Evolutionary conservation across 2,329 filamentous ascomycete genomes (phyloP).

Genomic region (Colletotrichum phormii): DNA sequence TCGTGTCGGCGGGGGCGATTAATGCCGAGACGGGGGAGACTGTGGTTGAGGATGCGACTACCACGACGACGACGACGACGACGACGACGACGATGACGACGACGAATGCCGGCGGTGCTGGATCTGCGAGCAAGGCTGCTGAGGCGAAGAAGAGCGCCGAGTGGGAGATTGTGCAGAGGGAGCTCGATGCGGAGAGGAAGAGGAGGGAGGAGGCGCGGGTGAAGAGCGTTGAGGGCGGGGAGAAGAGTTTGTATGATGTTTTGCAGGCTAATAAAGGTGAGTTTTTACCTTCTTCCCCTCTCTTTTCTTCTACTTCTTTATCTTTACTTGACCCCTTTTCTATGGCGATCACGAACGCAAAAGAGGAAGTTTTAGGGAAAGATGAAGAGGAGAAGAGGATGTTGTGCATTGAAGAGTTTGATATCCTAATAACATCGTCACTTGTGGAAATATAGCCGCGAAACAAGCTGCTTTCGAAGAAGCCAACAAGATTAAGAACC

Average conservation of each 20-base stretch:
- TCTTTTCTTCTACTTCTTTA: slow-evolving; percentile 6
- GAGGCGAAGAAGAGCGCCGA: slow-evolving; percentile 51
- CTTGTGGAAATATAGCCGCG: slow-evolving; percentile 62
- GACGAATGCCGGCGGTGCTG: background rate
- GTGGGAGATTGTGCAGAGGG: slow-evolving; percentile 74
- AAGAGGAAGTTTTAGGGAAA: too few relatives aligned
- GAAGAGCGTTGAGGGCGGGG: slow-evolving; percentile 54
- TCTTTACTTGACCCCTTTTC: background rate
- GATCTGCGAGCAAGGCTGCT: background rate
- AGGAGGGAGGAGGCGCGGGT: slow-evolving; percentile 64
- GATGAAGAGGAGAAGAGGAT: too few relatives aligned
- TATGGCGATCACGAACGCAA: too few relatives aligned
- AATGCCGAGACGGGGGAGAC: slow-evolving; percentile 44
- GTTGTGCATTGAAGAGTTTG: too few relatives aligned
- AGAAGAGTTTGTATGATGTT: slow-evolving; percentile 78
- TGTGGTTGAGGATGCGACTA: slow-evolving; percentile 41
- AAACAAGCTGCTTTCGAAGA: slow-evolving; percentile 89
- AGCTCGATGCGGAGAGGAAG: slow-evolving; percentile 71
- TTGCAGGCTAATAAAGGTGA: slow-evolving; percentile 85
- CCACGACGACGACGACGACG: slow-evolving; percentile 31
- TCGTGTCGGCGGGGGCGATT: slow-evolving; percentile 67
- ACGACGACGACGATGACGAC: too few relatives aligned
- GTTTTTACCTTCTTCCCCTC: slow-evolving; percentile 21
- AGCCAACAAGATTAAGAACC: slow-evolving; percentile 76
- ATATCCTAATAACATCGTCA: background rate